These are phyloP conservation scores for Paratrimastix pyriformis DNA, from an alignment of 78 protist species.

Conservation along the genomic window DNA sequence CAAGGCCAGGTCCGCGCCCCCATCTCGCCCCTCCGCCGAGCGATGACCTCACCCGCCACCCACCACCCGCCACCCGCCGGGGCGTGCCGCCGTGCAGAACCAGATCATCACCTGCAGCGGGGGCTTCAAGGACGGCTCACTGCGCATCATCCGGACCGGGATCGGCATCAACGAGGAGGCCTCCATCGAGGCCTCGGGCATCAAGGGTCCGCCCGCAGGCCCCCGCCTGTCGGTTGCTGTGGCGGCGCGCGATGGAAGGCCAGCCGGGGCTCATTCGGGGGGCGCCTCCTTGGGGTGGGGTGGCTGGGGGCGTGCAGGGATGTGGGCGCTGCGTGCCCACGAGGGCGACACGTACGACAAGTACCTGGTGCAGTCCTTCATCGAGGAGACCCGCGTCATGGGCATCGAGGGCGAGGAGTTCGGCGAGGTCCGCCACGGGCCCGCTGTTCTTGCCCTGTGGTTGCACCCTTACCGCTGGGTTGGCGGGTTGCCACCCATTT, in stretches of 20 bases:
- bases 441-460: too few species aligned
- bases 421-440: too few species aligned
- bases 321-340: slow-evolving; percentile 43
- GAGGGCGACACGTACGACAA: background rate
- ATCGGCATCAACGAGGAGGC: slow-evolving; percentile 79
- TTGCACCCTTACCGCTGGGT: too few species aligned
- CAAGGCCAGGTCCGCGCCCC: too few species aligned
- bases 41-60: background rate
- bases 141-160: slow-evolving; percentile 76
- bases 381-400: slow-evolving; percentile 54
- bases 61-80: background rate
- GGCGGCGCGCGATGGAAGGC: too few species aligned
- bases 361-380: slow-evolving; percentile 53
- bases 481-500: too few species aligned
- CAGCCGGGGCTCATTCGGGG: too few species aligned
- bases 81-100: background rate
- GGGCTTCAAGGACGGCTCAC: slow-evolving; percentile 60
- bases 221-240: too few species aligned
- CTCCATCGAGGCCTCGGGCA: slow-evolving; percentile 58
- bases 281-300: too few species aligned
- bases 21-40: too few species aligned
- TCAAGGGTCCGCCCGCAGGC: too few species aligned
- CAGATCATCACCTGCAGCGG: slow-evolving; percentile 81
- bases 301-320: too few species aligned
- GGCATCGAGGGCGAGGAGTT: slow-evolving; percentile 59